These are phyloP conservation scores for Clarireedia hainanense DNA, from an alignment of 2,329 filamentous ascomycete genomes.

Conservation along the genomic window DNA sequence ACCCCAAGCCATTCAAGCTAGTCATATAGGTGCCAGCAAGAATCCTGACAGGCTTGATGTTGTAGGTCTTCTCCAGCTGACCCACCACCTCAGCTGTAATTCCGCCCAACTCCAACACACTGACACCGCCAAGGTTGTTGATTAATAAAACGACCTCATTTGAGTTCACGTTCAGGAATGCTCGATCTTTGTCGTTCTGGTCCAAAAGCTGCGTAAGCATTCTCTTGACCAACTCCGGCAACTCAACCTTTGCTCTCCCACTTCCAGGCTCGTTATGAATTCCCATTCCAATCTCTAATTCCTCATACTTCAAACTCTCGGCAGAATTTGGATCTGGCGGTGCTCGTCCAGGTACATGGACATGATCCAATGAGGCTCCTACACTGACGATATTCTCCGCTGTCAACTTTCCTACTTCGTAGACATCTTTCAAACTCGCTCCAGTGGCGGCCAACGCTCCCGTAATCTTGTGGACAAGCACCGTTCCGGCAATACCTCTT, in stretches of 20 bases:
- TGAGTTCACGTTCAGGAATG: slow-evolving; percentile 49
- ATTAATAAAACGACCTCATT: slow-evolving; percentile 57
- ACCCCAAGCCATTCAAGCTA: slow-evolving; percentile 62
- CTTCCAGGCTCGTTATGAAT: slow-evolving; percentile 61
- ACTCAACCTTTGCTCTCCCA: slow-evolving; percentile 39
- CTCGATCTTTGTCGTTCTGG: slow-evolving; percentile 53
- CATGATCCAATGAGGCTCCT: slow-evolving; percentile 77
- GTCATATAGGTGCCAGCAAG: slow-evolving; percentile 65
- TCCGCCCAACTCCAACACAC: slow-evolving; percentile 57
- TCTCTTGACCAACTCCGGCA: slow-evolving; percentile 44
- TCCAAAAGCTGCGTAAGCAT: slow-evolving; percentile 62
- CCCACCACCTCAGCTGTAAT: slow-evolving; percentile 59
- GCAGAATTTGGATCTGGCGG: slow-evolving; percentile 44
- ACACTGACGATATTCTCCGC: slow-evolving; percentile 76
- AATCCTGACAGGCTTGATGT: slow-evolving; percentile 53
- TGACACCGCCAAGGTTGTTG: slow-evolving; percentile 64
- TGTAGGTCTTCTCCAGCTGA: slow-evolving; percentile 50
- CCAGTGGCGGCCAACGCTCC: slow-evolving; percentile 75
- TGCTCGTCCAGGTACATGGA: slow-evolving; percentile 81
- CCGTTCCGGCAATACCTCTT: slow-evolving; percentile 83
- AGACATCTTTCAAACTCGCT: slow-evolving; percentile 59
- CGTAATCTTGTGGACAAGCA: slow-evolving; percentile 83
- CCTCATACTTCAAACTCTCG: slow-evolving; percentile 45
- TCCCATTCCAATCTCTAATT: slow-evolving; percentile 64
- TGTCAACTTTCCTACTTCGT: slow-evolving; percentile 60